Evolutionary conservation across 495 filamentous ascomycete genomes (phyloP).

Genomic region (Physcia stellaris): DNA sequence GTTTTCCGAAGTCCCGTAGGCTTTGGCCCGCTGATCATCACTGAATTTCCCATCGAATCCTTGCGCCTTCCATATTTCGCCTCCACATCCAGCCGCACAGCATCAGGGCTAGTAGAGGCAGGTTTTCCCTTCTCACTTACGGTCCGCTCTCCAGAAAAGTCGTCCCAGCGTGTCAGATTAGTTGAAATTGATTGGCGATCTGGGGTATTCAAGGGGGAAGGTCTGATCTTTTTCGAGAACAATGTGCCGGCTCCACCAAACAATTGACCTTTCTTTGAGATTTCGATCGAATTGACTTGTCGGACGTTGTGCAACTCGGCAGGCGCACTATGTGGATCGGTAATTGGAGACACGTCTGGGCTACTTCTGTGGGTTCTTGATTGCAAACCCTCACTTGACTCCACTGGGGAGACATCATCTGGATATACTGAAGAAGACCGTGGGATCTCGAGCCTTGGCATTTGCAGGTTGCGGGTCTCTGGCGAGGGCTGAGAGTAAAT

Average conservation of each 20-base stretch:
- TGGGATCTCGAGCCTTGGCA: slow-evolving; percentile 9
- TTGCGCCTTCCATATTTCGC: slow-evolving; percentile 6
- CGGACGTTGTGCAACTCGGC: slow-evolving; percentile 5
- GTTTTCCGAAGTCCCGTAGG: slow-evolving; percentile 11
- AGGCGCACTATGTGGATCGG: slow-evolving; percentile 16
- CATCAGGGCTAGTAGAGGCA: slow-evolving; percentile 12
- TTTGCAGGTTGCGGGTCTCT: slow-evolving; percentile 8
- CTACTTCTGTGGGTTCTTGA: slow-evolving; percentile 15
- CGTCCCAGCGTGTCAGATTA: slow-evolving; percentile 30
- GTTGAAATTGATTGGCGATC: slow-evolving; percentile 5
- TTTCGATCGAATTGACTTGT: slow-evolving; percentile 13
- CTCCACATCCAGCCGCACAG: slow-evolving; percentile 13
- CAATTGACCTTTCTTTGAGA: slow-evolving; percentile 15
- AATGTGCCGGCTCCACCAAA: slow-evolving; percentile 7
- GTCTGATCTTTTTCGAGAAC: slow-evolving; percentile 8
- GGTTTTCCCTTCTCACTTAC: slow-evolving; percentile 22
- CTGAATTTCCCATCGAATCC: slow-evolving; percentile 11
- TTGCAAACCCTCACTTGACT: slow-evolving; percentile 1
- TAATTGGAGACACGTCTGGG: slow-evolving; percentile 34
- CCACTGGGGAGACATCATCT: too few relatives aligned
- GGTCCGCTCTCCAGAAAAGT: slow-evolving; percentile 36
- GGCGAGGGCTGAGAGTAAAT: slow-evolving; percentile 30
- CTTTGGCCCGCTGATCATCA: slow-evolving; percentile 16
- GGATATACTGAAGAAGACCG: slow-evolving; percentile 25
- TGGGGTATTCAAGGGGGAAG: slow-evolving; percentile 3